Evolutionary conservation across 148 eudicot species (phyloP), one percentile per base, ranked within the genome.

Genomic region (Dysphania ambrosioides): DNA sequence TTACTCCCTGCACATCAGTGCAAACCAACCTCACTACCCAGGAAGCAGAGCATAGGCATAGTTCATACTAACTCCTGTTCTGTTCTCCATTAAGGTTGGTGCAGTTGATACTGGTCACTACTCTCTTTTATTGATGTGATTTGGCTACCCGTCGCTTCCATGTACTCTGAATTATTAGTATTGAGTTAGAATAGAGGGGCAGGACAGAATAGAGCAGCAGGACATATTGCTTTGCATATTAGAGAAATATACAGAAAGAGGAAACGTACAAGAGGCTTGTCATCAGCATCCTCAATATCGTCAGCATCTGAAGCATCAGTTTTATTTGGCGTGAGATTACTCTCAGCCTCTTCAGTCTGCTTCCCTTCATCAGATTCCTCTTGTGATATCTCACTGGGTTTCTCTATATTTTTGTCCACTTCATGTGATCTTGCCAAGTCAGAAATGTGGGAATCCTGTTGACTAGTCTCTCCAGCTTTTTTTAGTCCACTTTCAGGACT

Each of bases 181-280:
- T 7, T 60, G 61, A 70, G 71, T 80, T 29, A 81, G 58, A 40
- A 63, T 44, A 70, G 21, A 47, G 69, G 36, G 32, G 62, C 44
- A 56, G 44, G 56, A n/a, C n/a, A n/a, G n/a, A n/a, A n/a, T n/a
- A n/a, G n/a, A n/a, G n/a, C n/a, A n/a, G n/a, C n/a, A n/a, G n/a
- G n/a, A 41, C 21, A 79, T 13, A 42, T 2, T 51, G 60, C 26
- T 27, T 31, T 15, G 13, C 24, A 73, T 19, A 23, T 4, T n/a
- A 59, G n/a, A n/a, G n/a, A n/a, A 36, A 41, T 38, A 19, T 24
- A 68, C n/a, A 41, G 5, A 0, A 13, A 58, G 74, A 68, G 32
- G 32, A 64, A 42, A 63, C 63, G 35, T 95, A 95, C 99, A 78
- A 95, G 90, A 68, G 93, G 96, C 80, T 86, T 90, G 72, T 91